phyloP scores from a whole-genome alignment of 768 basidiomycete genomes.

The Mycena filopes region DNA sequence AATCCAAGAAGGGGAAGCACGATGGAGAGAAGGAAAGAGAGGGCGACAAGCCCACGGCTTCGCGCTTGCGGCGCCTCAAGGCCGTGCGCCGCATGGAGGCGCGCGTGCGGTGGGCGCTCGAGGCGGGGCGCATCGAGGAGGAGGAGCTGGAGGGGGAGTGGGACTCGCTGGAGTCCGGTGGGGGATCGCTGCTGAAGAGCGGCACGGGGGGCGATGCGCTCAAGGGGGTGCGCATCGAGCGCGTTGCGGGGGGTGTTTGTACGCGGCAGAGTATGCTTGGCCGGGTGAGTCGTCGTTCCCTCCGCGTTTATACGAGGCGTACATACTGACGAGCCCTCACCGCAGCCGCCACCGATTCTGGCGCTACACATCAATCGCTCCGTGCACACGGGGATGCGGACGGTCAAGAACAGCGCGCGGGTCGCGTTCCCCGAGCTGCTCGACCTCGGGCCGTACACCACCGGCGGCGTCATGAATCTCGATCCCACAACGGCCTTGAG shows the following conservation, averaged over 20 bases:
- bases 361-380: constrained; percentile 94
- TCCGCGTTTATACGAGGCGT: background rate
- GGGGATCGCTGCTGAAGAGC: background rate
- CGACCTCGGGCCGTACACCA: constrained; percentile 90
- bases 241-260: constrained; percentile 76
- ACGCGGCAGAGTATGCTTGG: constrained; percentile 95
- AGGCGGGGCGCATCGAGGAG: constrained; percentile 84
- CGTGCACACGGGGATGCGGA: constrained; percentile 77
- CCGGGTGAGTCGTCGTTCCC: constrained; percentile 62
- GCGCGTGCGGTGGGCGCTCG: constrained; percentile 69
- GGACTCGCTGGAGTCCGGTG: constrained; percentile 8
- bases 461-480: constrained; percentile 80
- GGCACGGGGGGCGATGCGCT: constrained; percentile 40
- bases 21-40: constrained; percentile 48
- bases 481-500: constrained; percentile 70
- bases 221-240: constrained; percentile 83
- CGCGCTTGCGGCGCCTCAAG: constrained; percentile 80
- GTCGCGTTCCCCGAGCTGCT: constrained; percentile 89
- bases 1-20: constrained; percentile 33
- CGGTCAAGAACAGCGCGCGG: constrained; percentile 85
- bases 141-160: constrained; percentile 50
- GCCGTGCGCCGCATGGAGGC: constrained; percentile 75
- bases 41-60: constrained; percentile 70
- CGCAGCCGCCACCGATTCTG: constrained; percentile 85
- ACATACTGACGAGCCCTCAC: background rate